Conservation (phyloP, 805 yeast species). For the Pichia exigua region DNA sequence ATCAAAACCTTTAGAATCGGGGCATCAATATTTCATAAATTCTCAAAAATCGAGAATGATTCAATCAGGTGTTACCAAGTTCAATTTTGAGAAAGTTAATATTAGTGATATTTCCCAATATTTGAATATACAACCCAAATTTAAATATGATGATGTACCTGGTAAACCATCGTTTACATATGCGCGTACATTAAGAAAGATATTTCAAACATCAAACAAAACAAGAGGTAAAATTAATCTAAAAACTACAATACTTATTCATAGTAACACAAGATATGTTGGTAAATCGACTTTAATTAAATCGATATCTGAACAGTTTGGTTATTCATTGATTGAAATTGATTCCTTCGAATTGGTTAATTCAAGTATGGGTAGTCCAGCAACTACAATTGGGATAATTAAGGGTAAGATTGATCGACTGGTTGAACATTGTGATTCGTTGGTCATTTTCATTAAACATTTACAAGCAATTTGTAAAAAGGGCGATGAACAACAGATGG, state of each 20-base stretch:
- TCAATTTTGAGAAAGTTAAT: slow-evolving; percentile 7
- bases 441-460: slow-evolving; percentile 59
- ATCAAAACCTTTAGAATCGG: slow-evolving; percentile 16
- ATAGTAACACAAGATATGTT: slow-evolving; percentile 63
- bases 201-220: slow-evolving; percentile 44
- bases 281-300: slow-evolving; percentile 68
- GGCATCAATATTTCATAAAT: slow-evolving; percentile 50
- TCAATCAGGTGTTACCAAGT: slow-evolving; percentile 46
- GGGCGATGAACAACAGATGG: slow-evolving; percentile 44
- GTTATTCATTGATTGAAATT: slow-evolving; percentile 57
- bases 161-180: slow-evolving; percentile 32
- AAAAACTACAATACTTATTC: slow-evolving; percentile 56
- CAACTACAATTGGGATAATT: slow-evolving; percentile 71
- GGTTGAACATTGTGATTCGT: slow-evolving; percentile 35
- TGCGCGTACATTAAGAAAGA: slow-evolving; percentile 45
- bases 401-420: slow-evolving; percentile 69
- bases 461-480: slow-evolving; percentile 68
- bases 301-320: slow-evolving; percentile 48
- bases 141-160: not conserved
- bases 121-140: not conserved
- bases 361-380: slow-evolving; percentile 50
- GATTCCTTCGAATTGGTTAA: slow-evolving; percentile 64
- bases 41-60: slow-evolving; percentile 61
- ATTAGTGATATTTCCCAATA: not conserved
- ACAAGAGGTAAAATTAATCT: slow-evolving; percentile 31